Percentiles rank a stretch among this genome's conserved stretches.
Evolutionary conservation across 352 stramenopile genomes (phyloP).

Genomic region (Phytopythium ostracodes): DNA sequence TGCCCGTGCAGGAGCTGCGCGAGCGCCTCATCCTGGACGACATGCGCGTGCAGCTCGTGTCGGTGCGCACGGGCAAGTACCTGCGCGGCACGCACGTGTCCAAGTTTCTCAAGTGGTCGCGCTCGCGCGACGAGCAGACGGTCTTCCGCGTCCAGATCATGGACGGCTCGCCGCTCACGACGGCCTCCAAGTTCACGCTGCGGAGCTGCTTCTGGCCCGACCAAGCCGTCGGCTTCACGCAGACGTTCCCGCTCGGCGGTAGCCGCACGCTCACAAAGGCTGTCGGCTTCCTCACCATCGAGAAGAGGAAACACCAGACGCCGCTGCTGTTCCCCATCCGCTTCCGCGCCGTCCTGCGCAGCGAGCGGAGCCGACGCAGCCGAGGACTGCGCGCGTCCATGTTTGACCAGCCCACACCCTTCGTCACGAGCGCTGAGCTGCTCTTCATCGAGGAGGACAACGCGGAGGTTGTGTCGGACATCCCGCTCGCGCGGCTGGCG

Average conservation of each 20-base stretch:
- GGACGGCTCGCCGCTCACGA: constrained; percentile 43
- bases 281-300: constrained; percentile 58
- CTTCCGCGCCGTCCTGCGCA: constrained; percentile 39
- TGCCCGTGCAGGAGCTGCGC: constrained; percentile 45
- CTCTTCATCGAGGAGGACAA: constrained; percentile 53
- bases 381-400: constrained; percentile 14
- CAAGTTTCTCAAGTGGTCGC: constrained; percentile 68
- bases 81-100: constrained; percentile 54
- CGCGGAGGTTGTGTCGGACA: constrained; percentile 22
- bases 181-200: constrained; percentile 52
- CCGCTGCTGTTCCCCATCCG: constrained; percentile 60
- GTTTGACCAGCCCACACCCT: constrained; percentile 25
- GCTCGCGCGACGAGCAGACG: constrained; percentile 47
- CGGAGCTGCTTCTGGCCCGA: constrained; percentile 56
- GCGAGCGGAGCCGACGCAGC: constrained; percentile 17
- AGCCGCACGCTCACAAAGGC: constrained; percentile 44
- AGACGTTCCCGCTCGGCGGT: constrained; percentile 45
- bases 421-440: constrained; percentile 50
- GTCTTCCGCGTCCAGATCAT: constrained; percentile 58
- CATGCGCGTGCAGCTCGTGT: constrained; percentile 60
- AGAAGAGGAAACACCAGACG: constrained; percentile 59
- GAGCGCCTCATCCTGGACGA: constrained; percentile 56
- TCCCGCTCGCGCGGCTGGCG: constrained; percentile 34
- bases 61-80: constrained; percentile 43
- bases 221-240: constrained; percentile 46